Evolutionary conservation across 306 rosid genomes (phyloP), one percentile per base, ranked within the genome.

Genomic region (Acacia acuminata): DNA sequence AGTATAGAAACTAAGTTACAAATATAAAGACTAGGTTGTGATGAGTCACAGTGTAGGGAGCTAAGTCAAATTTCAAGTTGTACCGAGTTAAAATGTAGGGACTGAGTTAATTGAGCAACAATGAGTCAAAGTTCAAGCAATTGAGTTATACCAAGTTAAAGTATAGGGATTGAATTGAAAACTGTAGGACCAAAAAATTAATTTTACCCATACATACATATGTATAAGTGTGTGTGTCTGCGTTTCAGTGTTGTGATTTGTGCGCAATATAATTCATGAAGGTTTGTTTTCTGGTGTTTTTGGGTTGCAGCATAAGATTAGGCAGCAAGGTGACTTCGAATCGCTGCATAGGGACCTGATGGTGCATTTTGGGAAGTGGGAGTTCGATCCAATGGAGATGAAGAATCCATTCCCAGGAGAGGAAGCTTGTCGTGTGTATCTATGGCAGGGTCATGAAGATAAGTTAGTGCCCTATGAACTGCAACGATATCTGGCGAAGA

Each of bases 311-410:
- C 34, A 70, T 53, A 79, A 82, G 82, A 43, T 64, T 32, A 45
- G 77, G 71, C 84, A 86, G 32, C 86, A 86, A 63, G 82, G 86
- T n/a, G 86, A 67, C 20, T 70, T 60, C 30, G 88, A 86, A 7
- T 82, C 88, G 2, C 60, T 86, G 0, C 64, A 82, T 40, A 63
- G 77, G 69, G 88, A 86, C 77, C 2, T 79, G 1, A 86, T 60
- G 0, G 86, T 86, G 76, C 86, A 82, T 51, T 86, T 86, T 82
- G 88, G 86, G 3, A 75, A 47, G 15, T 86, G 88, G 86, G 88
- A 82, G 66, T 82, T 82, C 14, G 86, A 82, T 64, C 88, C 86
- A 0, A 79, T 79, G 86, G 67, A 75, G 75, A 75, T 86, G 7
- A 9, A 53, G 20, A 75, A 56, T 43, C 86, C 86, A 70, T 82